Evolutionary conservation across 2,329 filamentous ascomycete genomes (phyloP), one percentile per base, ranked within the genome.

Genomic region (Colletotrichum lindemuthianum): DNA sequence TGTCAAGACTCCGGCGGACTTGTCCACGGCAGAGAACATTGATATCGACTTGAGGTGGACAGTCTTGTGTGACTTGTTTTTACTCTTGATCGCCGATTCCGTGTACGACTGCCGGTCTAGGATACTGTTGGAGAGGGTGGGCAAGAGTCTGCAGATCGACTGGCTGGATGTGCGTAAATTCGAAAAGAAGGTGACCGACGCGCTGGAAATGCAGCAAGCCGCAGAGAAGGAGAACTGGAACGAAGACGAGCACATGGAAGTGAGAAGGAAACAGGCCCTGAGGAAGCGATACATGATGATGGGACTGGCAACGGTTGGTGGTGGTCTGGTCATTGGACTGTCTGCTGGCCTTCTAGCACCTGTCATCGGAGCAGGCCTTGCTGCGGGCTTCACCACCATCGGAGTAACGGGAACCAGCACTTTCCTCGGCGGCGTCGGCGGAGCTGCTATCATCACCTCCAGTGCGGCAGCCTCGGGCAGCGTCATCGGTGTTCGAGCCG

Each of bases 31-130:
- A 2, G 87, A 90, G 60, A 96, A 92, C 70, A 91, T 99, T 63
- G 95, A 98, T 73, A 97, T 99, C 63, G 96, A 99, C 75, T 84
- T 99, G 58, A 89, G 96, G 15, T 99, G 96, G 96, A 99, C 96
- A 0, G 91, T 98, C 0, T 86, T 99, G 3, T 99, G 96, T 74
- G 96, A 99, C 77, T 81, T 99, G 5, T 99, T 99, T 75, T 84
- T 99, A 4, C 88, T 97, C 5, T 84, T 99, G n/a, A 94, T 99
- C 70, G 92, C 95, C n/a, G 95, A 98, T 77, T 96, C 93, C 1
- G 85, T 91, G 11, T 99, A 99, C 75, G 96, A 99, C 75, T 83
- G 95, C 12, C 90, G 96, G 34, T 98, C 96, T 6, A 87, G 96
- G 68, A 86, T 90, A 44, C 81, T 99, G 34, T 81, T 99, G 6